Evolutionary conservation across 2,329 filamentous ascomycete genomes (phyloP).

Genomic region (Colletotrichum siamense): DNA sequence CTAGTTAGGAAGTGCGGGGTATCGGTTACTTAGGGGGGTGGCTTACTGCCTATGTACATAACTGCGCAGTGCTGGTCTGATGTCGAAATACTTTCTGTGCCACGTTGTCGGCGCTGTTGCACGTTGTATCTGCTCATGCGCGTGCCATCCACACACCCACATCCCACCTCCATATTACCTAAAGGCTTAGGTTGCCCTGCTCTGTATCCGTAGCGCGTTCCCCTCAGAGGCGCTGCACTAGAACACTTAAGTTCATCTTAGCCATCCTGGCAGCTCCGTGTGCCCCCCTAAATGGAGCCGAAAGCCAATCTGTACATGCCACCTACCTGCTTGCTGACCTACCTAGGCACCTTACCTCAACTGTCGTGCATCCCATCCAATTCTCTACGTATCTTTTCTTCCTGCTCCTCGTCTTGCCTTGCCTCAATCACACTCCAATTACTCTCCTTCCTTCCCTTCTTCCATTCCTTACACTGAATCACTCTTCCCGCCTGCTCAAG

Average conservation of each 20-base stretch:
- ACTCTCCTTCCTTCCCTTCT: not conserved
- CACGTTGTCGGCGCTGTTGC: not conserved
- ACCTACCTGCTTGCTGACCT: not conserved
- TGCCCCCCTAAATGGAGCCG: not conserved
- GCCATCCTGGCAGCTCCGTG: not conserved
- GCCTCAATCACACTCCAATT: not conserved
- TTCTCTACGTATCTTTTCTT: slow-evolving; percentile 13
- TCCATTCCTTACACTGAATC: not conserved
- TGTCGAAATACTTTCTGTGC: not conserved
- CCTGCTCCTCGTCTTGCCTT: not conserved
- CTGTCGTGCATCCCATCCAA: not conserved
- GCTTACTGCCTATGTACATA: not conserved
- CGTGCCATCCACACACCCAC: not conserved
- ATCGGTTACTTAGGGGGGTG: too few species aligned
- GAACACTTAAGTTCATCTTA: not conserved
- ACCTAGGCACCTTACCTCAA: not conserved
- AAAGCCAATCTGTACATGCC: slow-evolving; percentile 4
- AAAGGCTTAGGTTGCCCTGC: not conserved
- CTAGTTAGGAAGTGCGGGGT: too few species aligned
- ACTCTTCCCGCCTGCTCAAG: not conserved
- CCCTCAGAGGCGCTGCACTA: not conserved
- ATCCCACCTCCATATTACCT: not conserved
- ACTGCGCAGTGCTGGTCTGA: not conserved
- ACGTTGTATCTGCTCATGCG: not conserved
- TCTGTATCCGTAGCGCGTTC: not conserved